phyloP scores from a whole-genome alignment of 129 eudicot genomes.

The Flaveria sonorensis region DNA sequence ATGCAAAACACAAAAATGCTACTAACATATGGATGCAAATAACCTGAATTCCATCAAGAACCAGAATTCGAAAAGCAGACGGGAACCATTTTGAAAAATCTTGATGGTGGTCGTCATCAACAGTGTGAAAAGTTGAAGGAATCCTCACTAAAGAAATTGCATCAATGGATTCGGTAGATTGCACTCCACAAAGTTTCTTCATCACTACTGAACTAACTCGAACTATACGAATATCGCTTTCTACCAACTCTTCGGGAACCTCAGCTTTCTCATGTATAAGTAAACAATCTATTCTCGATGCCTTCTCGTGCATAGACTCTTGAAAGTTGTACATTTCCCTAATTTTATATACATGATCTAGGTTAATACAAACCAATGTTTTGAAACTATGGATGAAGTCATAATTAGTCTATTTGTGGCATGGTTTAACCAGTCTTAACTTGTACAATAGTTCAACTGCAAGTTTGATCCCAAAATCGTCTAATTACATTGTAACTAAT shows the following conservation, averaged over 20 bases:
- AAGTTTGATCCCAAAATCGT: background rate
- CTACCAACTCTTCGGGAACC: slow-evolving; percentile 55
- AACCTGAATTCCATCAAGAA: slow-evolving; percentile 95
- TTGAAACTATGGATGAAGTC: background rate
- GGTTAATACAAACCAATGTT: slow-evolving; percentile 1
- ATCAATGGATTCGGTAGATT: slow-evolving; percentile 74
- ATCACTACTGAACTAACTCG: slow-evolving; percentile 63
- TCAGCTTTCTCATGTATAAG: slow-evolving; percentile 61
- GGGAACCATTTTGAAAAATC: slow-evolving; percentile 58
- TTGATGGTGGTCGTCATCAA: slow-evolving; percentile 32
- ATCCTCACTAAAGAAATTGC: slow-evolving; percentile 68
- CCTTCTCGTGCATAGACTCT: slow-evolving; percentile 37
- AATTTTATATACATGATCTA: slow-evolving; percentile 19
- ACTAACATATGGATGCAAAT: background rate
- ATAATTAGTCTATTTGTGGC: background rate
- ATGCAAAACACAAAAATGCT: too few relatives aligned
- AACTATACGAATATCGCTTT: slow-evolving; percentile 42
- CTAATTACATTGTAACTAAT: background rate
- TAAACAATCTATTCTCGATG: slow-evolving; percentile 58
- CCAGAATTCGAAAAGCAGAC: slow-evolving; percentile 61
- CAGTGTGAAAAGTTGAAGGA: slow-evolving; percentile 58
- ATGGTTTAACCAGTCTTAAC: background rate
- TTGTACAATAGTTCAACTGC: background rate
- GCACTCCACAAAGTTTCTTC: slow-evolving; percentile 84
- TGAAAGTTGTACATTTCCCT: slow-evolving; percentile 76